phyloP scores from a whole-genome alignment of 139 green algal genomes.

The Tetraselmis chui region DNA sequence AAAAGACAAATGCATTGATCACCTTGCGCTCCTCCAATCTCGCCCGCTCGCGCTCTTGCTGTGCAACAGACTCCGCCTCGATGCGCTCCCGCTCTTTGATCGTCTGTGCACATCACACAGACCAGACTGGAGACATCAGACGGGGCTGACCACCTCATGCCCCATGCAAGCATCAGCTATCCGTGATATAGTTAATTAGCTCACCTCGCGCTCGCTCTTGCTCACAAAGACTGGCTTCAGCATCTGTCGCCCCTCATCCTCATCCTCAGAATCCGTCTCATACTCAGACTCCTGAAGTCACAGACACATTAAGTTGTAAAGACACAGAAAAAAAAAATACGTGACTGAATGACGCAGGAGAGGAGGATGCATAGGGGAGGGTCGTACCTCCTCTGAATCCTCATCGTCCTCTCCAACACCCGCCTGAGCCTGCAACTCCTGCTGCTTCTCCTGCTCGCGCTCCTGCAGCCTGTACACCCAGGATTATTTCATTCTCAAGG shows the following conservation, averaged over 20 bases:
- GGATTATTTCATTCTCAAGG: not conserved
- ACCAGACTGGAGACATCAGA: no score
- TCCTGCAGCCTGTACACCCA: constrained; percentile 31
- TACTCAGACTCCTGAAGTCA: constrained; percentile 69
- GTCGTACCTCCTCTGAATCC: constrained; percentile 16
- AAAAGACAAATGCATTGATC: no score
- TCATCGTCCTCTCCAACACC: not conserved
- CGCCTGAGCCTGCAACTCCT: constrained; percentile 26
- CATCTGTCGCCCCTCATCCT: constrained; percentile 41
- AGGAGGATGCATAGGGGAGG: not conserved
- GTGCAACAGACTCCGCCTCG: constrained; percentile 49
- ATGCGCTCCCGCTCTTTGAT: constrained; percentile 56
- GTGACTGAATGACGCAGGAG: no score
- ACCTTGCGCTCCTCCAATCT: constrained; percentile 42
- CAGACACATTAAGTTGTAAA: no score
- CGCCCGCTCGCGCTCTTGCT: constrained; percentile 23
- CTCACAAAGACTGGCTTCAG: constrained; percentile 84
- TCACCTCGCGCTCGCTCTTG: constrained; percentile 62
- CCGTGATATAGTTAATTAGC: no score
- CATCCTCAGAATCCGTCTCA: constrained; percentile 66
- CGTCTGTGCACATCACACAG: constrained; percentile 49
- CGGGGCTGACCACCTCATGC: no score
- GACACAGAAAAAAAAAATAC: no score
- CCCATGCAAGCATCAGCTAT: no score
- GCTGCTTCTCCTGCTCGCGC: constrained; percentile 34